Base-by-base conservation (phyloP, 2,329 filamentous ascomycete species). In the Aspergillus sp. region DNA sequence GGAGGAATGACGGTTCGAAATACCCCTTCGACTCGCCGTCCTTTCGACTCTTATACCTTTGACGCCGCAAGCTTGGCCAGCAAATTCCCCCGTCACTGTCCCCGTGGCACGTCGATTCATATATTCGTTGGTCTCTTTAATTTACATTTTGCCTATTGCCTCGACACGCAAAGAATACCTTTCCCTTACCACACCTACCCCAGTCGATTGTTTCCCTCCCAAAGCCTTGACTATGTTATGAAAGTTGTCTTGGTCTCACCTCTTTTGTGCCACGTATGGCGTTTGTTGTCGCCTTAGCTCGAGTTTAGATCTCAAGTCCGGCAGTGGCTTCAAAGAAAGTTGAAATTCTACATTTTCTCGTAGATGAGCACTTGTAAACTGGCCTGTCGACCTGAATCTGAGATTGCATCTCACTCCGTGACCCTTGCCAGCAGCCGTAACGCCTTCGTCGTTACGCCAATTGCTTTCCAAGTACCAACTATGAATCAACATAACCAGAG, bases 81-180 rank as follows among this genome's bases (percentile, higher is more conserved):
- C 68, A 59, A 59, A 28, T 28, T 57, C 54, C 57, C 9, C 49
- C 53, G 53, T 52, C 54, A 57, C 61, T 65, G 64, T 56, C 60
- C 57, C 54, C 55, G 55, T 57, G 66, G 59, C 62, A 62, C 49
- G 59, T 60, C 59, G 62, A 68, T 67, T 60, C 54, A 51, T 67
- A 62, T 68, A 57, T 62, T 64, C 59, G 63, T 68, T 64, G 61
- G 57, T 58, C 63, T 66, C 61, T 65, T 64, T 62, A 63, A 61
- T 62, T 64, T 62, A 59, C 55, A 61, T 66, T 66, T 67, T 69
- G 68, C 62, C 68, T 71, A 69, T 69, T 66, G 62, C 56, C 63
- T 68, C 64, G 63, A 67, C 58, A 62, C 69, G 60, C 65, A 69
- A 70, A 69, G 68, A 69, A 68, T 68, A 69, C 67, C 68, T 70